Conservation (phyloP, 2,329 filamentous ascomycete genomes). For the Coniochaeta hoffmannii region DNA sequence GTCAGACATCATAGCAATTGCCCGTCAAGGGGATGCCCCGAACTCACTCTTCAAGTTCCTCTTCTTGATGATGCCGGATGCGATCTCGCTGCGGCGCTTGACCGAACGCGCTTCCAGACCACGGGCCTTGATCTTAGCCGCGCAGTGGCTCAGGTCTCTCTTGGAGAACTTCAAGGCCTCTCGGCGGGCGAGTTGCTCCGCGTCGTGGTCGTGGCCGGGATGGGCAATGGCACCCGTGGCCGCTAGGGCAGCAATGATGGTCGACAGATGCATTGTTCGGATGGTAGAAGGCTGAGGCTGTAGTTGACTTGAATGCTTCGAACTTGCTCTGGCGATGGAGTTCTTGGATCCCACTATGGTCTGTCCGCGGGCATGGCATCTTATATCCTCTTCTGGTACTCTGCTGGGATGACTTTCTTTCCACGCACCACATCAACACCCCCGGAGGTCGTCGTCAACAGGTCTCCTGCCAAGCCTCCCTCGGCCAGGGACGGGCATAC, state of each 20-base stretch:
- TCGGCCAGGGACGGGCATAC: not conserved
- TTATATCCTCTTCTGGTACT: no score
- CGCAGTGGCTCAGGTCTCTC: slow-evolving; percentile 28
- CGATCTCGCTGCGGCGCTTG: slow-evolving; percentile 25
- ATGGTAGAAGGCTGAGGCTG: not conserved
- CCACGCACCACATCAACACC: no score
- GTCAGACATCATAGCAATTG: slow-evolving; percentile 9
- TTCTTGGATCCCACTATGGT: no score
- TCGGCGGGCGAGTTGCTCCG: slow-evolving; percentile 32
- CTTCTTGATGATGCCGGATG: slow-evolving; percentile 23
- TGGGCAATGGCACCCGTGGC: slow-evolving; percentile 22
- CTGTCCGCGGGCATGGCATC: no score
- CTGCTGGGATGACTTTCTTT: no score
- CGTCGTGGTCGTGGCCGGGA: slow-evolving; percentile 31
- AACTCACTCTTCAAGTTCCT: slow-evolving; percentile 21
- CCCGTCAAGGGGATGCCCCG: slow-evolving; percentile 6
- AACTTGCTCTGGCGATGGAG: not conserved
- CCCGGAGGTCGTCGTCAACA: not conserved
- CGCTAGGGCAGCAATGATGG: slow-evolving; percentile 13
- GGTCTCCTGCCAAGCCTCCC: not conserved
- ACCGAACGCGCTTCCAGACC: slow-evolving; percentile 27
- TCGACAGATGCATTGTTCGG: not conserved
- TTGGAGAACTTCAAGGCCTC: slow-evolving; percentile 25
- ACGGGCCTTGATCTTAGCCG: slow-evolving; percentile 28
- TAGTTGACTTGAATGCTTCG: not conserved